A percentile compares a stretch with the other conserved stretches of the same genome.
Evolutionary conservation across 1,284 basidiomycete genomes (phyloP).

Genomic region (Trichosporon inkin): DNA sequence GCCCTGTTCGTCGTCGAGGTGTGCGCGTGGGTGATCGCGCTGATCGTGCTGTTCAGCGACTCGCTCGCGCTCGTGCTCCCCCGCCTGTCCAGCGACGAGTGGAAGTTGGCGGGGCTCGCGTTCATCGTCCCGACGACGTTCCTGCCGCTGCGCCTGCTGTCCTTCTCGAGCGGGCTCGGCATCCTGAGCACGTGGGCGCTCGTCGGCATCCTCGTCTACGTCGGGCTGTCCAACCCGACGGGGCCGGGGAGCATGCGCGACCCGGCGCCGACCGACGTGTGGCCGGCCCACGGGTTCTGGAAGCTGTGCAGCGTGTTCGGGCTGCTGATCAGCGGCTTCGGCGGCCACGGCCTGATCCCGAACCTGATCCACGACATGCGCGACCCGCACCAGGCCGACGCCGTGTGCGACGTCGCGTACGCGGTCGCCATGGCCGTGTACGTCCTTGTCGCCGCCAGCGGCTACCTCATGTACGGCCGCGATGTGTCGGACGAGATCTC

Average conservation of each 20-base stretch:
- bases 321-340: conserved; percentile 77
- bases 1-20: conserved; percentile 75
- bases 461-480: conserved; percentile 90
- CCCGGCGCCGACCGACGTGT: conserved; percentile 66
- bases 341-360: conserved; percentile 47
- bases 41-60: conserved; percentile 79
- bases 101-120: conserved; percentile 68
- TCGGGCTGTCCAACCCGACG: conserved; percentile 59
- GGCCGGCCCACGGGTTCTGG: conserved; percentile 56
- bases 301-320: conserved; percentile 76
- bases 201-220: conserved; percentile 72
- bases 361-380: conserved; percentile 78
- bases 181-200: conserved; percentile 72
- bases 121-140: conserved; percentile 76
- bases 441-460: conserved; percentile 69
- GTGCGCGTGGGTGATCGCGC: conserved; percentile 66
- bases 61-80: conserved; percentile 71
- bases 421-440: conserved; percentile 73
- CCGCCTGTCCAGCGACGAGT: conserved; percentile 61
- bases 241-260: conserved; percentile 76
- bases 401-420: conserved; percentile 52
- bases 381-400: conserved; percentile 68
- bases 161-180: conserved; percentile 75
- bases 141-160: conserved; percentile 78
- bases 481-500: conserved; percentile 81